Percentiles rank a stretch among this genome's conserved stretches.
These are phyloP conservation scores for Chaetomium cochliodes DNA, from an alignment of 495 filamentous ascomycete species.

Conservation along the genomic window DNA sequence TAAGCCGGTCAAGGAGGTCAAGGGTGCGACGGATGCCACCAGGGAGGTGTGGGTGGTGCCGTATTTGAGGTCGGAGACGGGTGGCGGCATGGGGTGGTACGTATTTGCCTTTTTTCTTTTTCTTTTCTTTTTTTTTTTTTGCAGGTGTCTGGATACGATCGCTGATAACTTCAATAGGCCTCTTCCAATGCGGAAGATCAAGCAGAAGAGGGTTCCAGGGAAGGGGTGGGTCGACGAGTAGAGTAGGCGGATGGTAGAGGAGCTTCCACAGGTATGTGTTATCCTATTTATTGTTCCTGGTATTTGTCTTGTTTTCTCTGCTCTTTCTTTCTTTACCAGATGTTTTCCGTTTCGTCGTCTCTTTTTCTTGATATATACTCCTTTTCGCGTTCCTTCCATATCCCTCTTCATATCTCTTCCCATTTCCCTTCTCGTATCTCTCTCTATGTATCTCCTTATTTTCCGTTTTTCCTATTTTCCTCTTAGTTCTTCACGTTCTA, in stretches of 20 bases:
- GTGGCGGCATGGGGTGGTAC: conserved; percentile 61
- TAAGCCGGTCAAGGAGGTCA: conserved; percentile 79
- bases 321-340: background rate
- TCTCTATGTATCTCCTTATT: too few relatives aligned
- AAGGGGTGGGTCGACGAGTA: conserved; percentile 70
- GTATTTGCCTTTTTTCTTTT: background rate
- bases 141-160: too few relatives aligned
- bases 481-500: too few relatives aligned
- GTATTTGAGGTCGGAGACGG: conserved; percentile 62
- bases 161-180: conserved; percentile 44
- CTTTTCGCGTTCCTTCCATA: too few relatives aligned
- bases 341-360: background rate
- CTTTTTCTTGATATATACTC: background rate
- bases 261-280: background rate
- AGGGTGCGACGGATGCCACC: conserved; percentile 48
- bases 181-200: conserved; percentile 75
- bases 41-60: conserved; percentile 83
- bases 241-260: background rate
- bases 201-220: conserved; percentile 68
- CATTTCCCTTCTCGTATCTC: too few relatives aligned
- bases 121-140: too few relatives aligned
- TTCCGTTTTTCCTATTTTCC: too few relatives aligned
- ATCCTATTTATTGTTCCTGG: background rate
- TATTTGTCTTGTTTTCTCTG: background rate
- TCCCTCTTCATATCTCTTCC: too few relatives aligned